Evolutionary conservation across 2,329 filamentous ascomycete genomes (phyloP).

Genomic region (Diaporthe amygdali): DNA sequence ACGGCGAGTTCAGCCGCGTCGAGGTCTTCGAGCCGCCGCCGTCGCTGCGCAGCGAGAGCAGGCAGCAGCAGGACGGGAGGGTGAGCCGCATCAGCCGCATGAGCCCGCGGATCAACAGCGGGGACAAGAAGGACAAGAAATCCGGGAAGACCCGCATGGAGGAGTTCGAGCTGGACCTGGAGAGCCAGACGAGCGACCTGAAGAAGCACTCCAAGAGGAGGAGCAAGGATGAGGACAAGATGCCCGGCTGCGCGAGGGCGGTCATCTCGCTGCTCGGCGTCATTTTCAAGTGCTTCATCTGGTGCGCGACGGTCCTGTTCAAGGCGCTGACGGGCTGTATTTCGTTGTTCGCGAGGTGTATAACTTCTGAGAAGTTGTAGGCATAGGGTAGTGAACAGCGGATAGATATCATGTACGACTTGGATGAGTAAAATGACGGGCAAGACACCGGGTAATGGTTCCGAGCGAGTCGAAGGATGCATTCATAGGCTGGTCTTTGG

Average conservation of each 20-base stretch:
- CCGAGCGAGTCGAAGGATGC: slow-evolving; percentile 4
- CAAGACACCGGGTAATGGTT: slow-evolving; percentile 17
- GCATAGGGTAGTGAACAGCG: not conserved
- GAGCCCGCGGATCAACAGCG: slow-evolving; percentile 31
- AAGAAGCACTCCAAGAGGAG: slow-evolving; percentile 46
- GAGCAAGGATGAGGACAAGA: slow-evolving; percentile 49
- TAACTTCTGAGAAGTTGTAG: slow-evolving; percentile 48
- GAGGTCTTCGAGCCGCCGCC: slow-evolving; percentile 68
- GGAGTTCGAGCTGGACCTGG: slow-evolving; percentile 66
- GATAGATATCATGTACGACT: slow-evolving; percentile 12
- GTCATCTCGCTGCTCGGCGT: slow-evolving; percentile 57
- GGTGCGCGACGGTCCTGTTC: slow-evolving; percentile 60
- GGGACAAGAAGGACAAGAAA: slow-evolving; percentile 27
- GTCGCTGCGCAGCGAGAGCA: slow-evolving; percentile 28
- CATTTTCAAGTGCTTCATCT: slow-evolving; percentile 63
- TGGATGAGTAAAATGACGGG: slow-evolving; percentile 19
- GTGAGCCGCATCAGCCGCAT: slow-evolving; percentile 37
- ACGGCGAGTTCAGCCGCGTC: slow-evolving; percentile 55
- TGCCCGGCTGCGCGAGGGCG: slow-evolving; percentile 55
- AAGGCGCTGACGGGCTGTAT: slow-evolving; percentile 58
- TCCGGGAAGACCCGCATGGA: slow-evolving; percentile 48
- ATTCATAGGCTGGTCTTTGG: slow-evolving; percentile 9
- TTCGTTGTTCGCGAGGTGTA: slow-evolving; percentile 55
- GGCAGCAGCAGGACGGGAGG: slow-evolving; percentile 30
- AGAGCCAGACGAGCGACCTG: slow-evolving; percentile 62